Base-by-base conservation (phyloP, 106 monocot species). In the Acorus calamus region DNA sequence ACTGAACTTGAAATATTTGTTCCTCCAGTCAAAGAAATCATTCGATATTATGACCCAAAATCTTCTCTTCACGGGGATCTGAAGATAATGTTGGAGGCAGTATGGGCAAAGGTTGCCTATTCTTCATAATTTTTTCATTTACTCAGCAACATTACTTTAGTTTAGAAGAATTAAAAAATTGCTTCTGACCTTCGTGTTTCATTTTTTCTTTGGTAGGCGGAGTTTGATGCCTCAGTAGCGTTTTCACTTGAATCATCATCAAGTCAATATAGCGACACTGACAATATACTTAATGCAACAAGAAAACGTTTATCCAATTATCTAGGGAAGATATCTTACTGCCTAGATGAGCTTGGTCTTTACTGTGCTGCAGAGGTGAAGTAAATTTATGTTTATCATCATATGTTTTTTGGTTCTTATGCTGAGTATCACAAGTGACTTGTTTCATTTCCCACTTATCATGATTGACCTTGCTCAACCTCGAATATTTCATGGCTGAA, bases 261-360 rank as follows among this genome's bases (percentile, higher is more conserved):
- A 5, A 58, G 42, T 14, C 57, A 58, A 28, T 58, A 41, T 11
- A 6, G 42, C 5, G 57, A 58, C 57, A 58, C 57, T 58, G 42
- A 42, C 7, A 7, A 58, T 28, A 58, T 58, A 42, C 10, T 58
- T 2, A 42, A 58, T 14, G 57, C 28, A 58, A 6, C 57, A 58
- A 58, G 57, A 42, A 58, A 4, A 42, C 14, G 3, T 3, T 41
- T 58, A 58, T 58, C 41, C 3, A 58, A 8, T 6, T 41, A 4
- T 58, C 13, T 6, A 6, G 4, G 8, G 14, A 58, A 58, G 41
- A 58, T 58, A 41, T 42, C 42, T 14, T 58, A 58, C 42, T 58
- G 57, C 57, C 14, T 58, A 42, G 57, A 58, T 58, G 42, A 14
- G 5, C 41, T 58, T 58, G 57, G 57, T 42, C 13, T 58, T 58